Percentiles rank a stretch among this genome's conserved stretches.
phyloP scores from a whole-genome alignment of 768 basidiomycete genomes.

The Tricholomella constricta region DNA sequence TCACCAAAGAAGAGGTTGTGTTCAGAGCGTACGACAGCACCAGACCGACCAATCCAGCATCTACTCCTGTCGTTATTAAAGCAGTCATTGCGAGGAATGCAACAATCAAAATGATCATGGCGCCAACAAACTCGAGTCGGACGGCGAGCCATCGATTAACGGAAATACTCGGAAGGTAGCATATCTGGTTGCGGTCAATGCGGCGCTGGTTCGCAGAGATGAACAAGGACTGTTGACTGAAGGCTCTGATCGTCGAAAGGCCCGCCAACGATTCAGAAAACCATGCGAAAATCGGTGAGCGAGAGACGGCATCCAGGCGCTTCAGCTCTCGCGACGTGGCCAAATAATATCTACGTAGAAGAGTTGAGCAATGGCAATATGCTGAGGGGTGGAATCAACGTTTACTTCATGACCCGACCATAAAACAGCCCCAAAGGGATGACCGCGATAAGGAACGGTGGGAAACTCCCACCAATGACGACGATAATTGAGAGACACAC shows the following conservation, averaged over 20 bases:
- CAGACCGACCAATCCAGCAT: constrained; percentile 86
- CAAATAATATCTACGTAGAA: constrained; percentile 73
- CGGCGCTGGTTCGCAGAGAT: constrained; percentile 67
- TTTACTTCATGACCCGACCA: constrained; percentile 74
- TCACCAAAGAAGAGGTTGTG: constrained; percentile 78
- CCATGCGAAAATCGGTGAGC: constrained; percentile 90
- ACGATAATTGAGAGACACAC: constrained; percentile 58
- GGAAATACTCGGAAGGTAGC: constrained; percentile 67
- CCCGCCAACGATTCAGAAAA: constrained; percentile 80
- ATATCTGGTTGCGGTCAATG: constrained; percentile 86
- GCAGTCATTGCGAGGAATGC: constrained; percentile 68
- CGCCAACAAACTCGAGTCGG: constrained; percentile 82
- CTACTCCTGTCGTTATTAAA: constrained; percentile 74
- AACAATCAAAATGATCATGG: constrained; percentile 74
- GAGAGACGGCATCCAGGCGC: constrained; percentile 84
- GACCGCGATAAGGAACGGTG: constrained; percentile 75
- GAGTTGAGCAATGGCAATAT: neutral
- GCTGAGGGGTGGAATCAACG: neutral
- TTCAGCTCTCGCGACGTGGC: constrained; percentile 86
- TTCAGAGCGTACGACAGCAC: constrained; percentile 84
- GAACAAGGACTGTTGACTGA: constrained; percentile 70
- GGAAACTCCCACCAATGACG: constrained; percentile 83
- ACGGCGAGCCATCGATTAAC: constrained; percentile 86
- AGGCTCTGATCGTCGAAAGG: constrained; percentile 82
- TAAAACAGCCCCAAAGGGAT: constrained; percentile 83